phyloP scores from a whole-genome alignment of 441 rosid species.

The Pelargonium myrrhifolium region DNA sequence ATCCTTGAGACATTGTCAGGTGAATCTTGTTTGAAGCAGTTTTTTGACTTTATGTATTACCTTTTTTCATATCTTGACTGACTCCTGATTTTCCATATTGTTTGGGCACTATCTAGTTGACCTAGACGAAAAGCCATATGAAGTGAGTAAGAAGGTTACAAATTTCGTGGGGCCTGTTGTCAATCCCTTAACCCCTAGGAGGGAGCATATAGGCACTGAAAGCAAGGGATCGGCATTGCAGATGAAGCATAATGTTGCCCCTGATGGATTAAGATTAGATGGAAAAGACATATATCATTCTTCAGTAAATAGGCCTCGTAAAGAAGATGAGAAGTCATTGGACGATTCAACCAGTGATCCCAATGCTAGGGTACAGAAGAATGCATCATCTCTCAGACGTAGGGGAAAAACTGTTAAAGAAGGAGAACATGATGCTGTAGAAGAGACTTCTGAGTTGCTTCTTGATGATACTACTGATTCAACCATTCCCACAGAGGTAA shows the following conservation, averaged over 20 bases:
- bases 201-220: slow-evolving; percentile 34
- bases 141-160: slow-evolving; percentile 34
- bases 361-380: slow-evolving; percentile 28
- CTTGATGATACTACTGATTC: slow-evolving; percentile 40
- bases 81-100: slow-evolving; percentile 12
- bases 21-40: slow-evolving; percentile 29
- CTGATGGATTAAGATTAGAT: slow-evolving; percentile 32
- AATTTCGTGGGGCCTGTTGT: slow-evolving; percentile 28
- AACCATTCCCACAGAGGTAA: slow-evolving; percentile 75
- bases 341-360: slow-evolving; percentile 29
- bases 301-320: slow-evolving; percentile 30
- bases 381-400: slow-evolving; percentile 22
- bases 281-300: slow-evolving; percentile 35
- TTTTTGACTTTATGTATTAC: slow-evolving; percentile 14
- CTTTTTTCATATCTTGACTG: slow-evolving; percentile 14
- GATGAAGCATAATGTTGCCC: slow-evolving; percentile 29
- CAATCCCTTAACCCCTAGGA: slow-evolving; percentile 35
- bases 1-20: slow-evolving; percentile 89
- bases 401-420: slow-evolving; percentile 30
- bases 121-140: slow-evolving; percentile 53
- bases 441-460: slow-evolving; percentile 34
- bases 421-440: slow-evolving; percentile 35
- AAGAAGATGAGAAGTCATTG: slow-evolving; percentile 33
- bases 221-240: slow-evolving; percentile 39
- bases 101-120: slow-evolving; percentile 38